Evolutionary conservation across 805 yeast species (phyloP), one percentile per base, ranked within the genome.

Genomic region (Spathaspora girioi): DNA sequence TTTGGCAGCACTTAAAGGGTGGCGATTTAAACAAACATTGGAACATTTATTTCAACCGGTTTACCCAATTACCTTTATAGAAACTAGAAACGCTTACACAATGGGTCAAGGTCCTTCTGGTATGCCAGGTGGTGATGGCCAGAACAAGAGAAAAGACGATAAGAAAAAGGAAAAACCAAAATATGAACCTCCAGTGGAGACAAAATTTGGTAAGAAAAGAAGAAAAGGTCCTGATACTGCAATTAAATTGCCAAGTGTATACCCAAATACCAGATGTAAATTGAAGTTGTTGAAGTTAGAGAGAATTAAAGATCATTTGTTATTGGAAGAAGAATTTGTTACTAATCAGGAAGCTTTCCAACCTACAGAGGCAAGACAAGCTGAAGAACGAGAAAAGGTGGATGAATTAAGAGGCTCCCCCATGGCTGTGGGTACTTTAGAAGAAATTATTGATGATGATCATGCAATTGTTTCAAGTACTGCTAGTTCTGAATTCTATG

Each of bases 131-230:
- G 75, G 74, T 59, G 80, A 79, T 64, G 65, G 66, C 57, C 61
- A 63, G 59, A 69, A 67, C 59, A 76, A 76, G 67, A 77, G 76
- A 69, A 82, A 82, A 68, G 84, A 81, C 60, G 83, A 80, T 56
- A 73, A 67, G 67, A 85, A 85, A 73, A 83, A 85, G 58, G 89
- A 88, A 62, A 92, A 93, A 72, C 98, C 97, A 64, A 93, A 92
- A 77, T 94, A 93, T 70, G 99, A 94, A 71, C 98, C 99, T 35
- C 99, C 99, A 14, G 97, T 93, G 54, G 96, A 93, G 71, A 86
- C 97, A 6, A 84, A 92, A 58, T 87, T 90, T 63, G 97, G 97
- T 51, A 87, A 89, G 69, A 92, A 90, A 80, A 88, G 89, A 76
- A 84, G 94, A 78, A 90, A 86, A 77, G 97, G 97, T 7, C 96